phyloP scores from a whole-genome alignment of 768 basidiomycete genomes.

The Trichaptum fuscoviolaceum region DNA sequence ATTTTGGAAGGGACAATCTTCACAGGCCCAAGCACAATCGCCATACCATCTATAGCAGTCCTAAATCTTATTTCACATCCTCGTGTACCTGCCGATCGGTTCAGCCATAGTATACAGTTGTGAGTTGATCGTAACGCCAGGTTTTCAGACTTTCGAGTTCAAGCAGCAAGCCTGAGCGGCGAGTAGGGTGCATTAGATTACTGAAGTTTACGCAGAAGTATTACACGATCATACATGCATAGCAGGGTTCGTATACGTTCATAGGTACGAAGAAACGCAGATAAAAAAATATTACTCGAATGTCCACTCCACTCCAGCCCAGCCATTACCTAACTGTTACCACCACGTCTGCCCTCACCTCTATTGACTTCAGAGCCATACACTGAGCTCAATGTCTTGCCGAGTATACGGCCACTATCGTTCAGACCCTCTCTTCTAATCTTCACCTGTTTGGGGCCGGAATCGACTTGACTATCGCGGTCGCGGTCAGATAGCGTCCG shows the following conservation, averaged over 20 bases:
- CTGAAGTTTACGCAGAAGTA: background rate
- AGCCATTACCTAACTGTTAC: background rate
- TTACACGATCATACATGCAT: background rate
- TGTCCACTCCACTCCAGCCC: background rate
- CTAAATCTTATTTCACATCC: background rate
- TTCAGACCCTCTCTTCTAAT: background rate
- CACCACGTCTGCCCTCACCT: background rate
- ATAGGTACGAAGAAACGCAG: no score
- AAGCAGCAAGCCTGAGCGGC: background rate
- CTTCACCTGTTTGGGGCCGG: background rate
- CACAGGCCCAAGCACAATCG: conserved; percentile 1
- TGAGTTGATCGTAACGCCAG: background rate
- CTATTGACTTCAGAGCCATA: background rate
- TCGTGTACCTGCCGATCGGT: background rate
- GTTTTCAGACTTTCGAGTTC: background rate
- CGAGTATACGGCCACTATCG: background rate
- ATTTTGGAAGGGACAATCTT: background rate
- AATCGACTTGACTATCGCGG: background rate
- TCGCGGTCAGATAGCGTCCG: background rate
- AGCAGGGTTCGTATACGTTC: background rate
- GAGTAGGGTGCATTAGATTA: background rate
- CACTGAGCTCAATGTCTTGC: background rate
- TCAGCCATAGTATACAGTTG: no score
- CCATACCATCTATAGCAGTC: conserved; percentile 1
- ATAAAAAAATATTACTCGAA: no score